Conservation (phyloP, 2,329 filamentous ascomycete genomes). For the Sporothrix luriei region DNA sequence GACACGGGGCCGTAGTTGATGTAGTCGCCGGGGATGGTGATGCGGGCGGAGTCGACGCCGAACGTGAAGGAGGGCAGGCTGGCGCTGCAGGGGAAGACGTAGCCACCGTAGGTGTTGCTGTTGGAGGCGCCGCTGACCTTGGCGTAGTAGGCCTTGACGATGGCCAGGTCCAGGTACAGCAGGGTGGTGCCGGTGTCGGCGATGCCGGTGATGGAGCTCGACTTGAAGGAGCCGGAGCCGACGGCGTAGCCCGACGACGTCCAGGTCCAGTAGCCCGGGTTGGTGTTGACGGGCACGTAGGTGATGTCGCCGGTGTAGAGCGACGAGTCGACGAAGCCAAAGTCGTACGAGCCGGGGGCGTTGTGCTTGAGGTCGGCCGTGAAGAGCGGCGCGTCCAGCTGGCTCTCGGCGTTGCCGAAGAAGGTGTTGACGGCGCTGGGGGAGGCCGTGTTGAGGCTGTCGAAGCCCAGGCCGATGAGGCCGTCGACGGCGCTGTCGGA, state of each 20-base stretch:
- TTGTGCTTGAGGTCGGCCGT: slow-evolving; percentile 50
- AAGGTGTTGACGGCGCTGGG: slow-evolving; percentile 40
- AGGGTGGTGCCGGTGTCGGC: slow-evolving; percentile 51
- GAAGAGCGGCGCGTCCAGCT: slow-evolving; percentile 54
- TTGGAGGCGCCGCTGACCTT: slow-evolving; percentile 45
- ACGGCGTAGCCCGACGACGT: slow-evolving; percentile 54
- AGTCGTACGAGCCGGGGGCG: slow-evolving; percentile 50
- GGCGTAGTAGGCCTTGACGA: slow-evolving; percentile 48
- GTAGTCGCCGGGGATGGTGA: slow-evolving; percentile 42
- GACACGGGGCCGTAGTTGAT: slow-evolving; percentile 43
- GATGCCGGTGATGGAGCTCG: slow-evolving; percentile 41
- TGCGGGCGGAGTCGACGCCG: slow-evolving; percentile 42
- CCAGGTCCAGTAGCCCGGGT: slow-evolving; percentile 60
- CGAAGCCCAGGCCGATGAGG: slow-evolving; percentile 41
- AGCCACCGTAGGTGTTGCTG: slow-evolving; percentile 43
- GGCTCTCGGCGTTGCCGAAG: slow-evolving; percentile 44
- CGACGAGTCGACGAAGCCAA: slow-evolving; percentile 57
- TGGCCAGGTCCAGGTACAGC: slow-evolving; percentile 43
- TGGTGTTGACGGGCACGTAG: slow-evolving; percentile 54
- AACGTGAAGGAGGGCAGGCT: slow-evolving; percentile 44
- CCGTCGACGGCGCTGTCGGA: slow-evolving; percentile 37
- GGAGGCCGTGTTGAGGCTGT: slow-evolving; percentile 41
- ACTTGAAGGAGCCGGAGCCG: slow-evolving; percentile 51
- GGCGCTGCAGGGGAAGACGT: slow-evolving; percentile 45
- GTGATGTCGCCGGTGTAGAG: slow-evolving; percentile 58